Percentiles rank a stretch among this genome's conserved stretches.
Evolutionary conservation across 352 stramenopile genomes (phyloP).

Genomic region (Phytophthora cactorum): DNA sequence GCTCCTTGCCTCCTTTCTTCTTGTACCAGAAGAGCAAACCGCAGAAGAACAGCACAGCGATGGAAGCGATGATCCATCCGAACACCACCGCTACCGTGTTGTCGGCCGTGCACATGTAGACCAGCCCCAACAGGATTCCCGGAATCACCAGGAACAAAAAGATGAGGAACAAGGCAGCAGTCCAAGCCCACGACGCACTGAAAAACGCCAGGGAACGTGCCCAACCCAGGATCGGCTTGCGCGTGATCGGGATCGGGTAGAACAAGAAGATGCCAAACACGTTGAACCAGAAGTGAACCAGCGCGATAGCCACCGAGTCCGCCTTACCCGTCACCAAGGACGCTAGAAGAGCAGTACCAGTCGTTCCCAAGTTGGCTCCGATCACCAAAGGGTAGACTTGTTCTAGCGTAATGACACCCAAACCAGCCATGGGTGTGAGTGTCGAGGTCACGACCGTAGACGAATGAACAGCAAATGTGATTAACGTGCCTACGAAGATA

Average conservation of each 20-base stretch:
- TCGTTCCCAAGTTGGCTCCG: slow-evolving; percentile 92
- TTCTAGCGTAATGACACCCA: slow-evolving; percentile 87
- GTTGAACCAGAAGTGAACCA: slow-evolving; percentile 93
- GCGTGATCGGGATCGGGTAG: slow-evolving; percentile 90
- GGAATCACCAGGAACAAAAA: slow-evolving; percentile 54
- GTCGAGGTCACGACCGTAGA: slow-evolving; percentile 90
- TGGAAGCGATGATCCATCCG: slow-evolving; percentile 38
- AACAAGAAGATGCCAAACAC: slow-evolving; percentile 88
- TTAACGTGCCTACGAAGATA: slow-evolving; percentile 75
- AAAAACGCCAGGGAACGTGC: slow-evolving; percentile 67
- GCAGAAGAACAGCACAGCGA: slow-evolving; percentile 17
- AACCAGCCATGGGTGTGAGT: slow-evolving; percentile 88
- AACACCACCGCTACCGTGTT: slow-evolving; percentile 16
- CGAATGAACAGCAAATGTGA: slow-evolving; percentile 90
- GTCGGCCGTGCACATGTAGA: slow-evolving; percentile 55
- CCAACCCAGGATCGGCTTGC: slow-evolving; percentile 70
- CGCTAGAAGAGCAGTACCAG: slow-evolving; percentile 82
- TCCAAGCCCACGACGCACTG: slow-evolving; percentile 55
- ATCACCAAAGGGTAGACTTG: slow-evolving; percentile 90
- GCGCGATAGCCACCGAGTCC: slow-evolving; percentile 81
- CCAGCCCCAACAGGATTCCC: slow-evolving; percentile 44
- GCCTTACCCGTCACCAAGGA: slow-evolving; percentile 79
- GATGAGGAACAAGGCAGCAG: slow-evolving; percentile 51
- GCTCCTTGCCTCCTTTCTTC: slow-evolving; percentile 34
- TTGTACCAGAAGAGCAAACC: slow-evolving; percentile 45